Conservation (phyloP, 306 rosid species). For the Acacia crassicarpa region DNA sequence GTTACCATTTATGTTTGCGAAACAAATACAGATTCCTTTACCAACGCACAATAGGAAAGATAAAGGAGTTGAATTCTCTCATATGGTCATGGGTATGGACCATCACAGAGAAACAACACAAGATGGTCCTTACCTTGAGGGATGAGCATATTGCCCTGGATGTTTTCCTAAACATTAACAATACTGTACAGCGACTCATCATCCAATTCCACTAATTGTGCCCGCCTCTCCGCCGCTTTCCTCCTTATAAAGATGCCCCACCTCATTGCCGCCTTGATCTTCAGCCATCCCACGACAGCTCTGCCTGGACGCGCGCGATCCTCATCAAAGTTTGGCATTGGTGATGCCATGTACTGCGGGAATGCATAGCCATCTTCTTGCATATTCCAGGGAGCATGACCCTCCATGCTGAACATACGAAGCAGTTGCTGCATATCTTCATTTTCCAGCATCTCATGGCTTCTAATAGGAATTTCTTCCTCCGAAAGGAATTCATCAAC, state of each 20-base stretch:
- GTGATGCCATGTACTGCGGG: conserved; percentile 61
- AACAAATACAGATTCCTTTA: too few relatives aligned
- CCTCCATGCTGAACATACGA: conserved; percentile 27
- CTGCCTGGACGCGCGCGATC: conserved; percentile 47
- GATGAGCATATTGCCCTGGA: too few relatives aligned
- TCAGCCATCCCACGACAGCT: conserved; percentile 72
- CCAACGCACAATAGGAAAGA: too few relatives aligned
- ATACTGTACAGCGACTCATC: too few relatives aligned
- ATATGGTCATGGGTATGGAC: too few relatives aligned
- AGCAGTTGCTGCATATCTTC: too few relatives aligned
- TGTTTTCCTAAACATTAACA: too few relatives aligned
- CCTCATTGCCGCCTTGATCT: conserved; percentile 99
- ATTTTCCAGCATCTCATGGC: conserved; percentile 62
- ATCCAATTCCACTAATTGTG: too few relatives aligned
- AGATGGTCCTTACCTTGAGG: too few relatives aligned
- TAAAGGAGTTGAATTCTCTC: too few relatives aligned
- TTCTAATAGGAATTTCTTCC: conserved; percentile 88
- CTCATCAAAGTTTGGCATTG: conserved; percentile 80
- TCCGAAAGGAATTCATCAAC: conserved; percentile 84
- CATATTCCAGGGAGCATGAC: conserved; percentile 6
- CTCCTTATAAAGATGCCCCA: conserved; percentile 98
- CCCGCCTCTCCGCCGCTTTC: conserved; percentile 71
- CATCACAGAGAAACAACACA: too few relatives aligned
- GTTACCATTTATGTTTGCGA: too few relatives aligned
- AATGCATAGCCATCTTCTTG: conserved; percentile 65